phyloP scores from a whole-genome alignment of 2,329 filamentous ascomycete genomes.

The Biscogniauxia mediterranea region DNA sequence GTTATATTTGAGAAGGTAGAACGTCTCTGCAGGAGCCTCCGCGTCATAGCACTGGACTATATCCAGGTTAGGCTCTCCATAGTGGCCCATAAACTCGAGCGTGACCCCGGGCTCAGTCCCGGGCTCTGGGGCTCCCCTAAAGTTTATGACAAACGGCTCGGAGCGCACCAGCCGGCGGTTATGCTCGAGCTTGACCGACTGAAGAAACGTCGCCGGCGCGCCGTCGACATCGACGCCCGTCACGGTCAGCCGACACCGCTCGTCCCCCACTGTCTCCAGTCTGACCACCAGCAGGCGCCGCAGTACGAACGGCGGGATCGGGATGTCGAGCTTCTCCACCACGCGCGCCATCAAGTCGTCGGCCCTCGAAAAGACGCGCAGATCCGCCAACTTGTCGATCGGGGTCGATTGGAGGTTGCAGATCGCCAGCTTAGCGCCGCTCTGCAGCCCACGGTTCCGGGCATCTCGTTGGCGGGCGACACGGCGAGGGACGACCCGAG shows the following conservation, averaged over 20 bases:
- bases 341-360: slow-evolving; percentile 41
- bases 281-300: slow-evolving; percentile 33
- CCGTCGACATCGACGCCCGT: slow-evolving; percentile 40
- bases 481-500: slow-evolving; percentile 47
- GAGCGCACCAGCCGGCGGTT: slow-evolving; percentile 34
- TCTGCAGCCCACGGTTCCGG: slow-evolving; percentile 34
- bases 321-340: slow-evolving; percentile 38
- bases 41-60: slow-evolving; percentile 21
- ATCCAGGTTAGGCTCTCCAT: slow-evolving; percentile 42
- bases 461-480: slow-evolving; percentile 41
- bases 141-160: slow-evolving; percentile 39
- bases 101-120: slow-evolving; percentile 35
- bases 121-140: slow-evolving; percentile 29
- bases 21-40: slow-evolving; percentile 5
- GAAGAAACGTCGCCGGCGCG: slow-evolving; percentile 40
- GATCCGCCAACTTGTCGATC: slow-evolving; percentile 33
- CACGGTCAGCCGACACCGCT: slow-evolving; percentile 30
- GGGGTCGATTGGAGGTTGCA: slow-evolving; percentile 47
- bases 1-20: slow-evolving; percentile 32
- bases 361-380: slow-evolving; percentile 36
- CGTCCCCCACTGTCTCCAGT: slow-evolving; percentile 19
- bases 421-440: slow-evolving; percentile 37
- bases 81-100: slow-evolving; percentile 48
- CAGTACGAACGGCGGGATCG: slow-evolving; percentile 39
- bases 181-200: slow-evolving; percentile 38